These are phyloP conservation scores for Aspergillus luchuensis DNA, from an alignment of 2,329 filamentous ascomycete genomes.

Conservation along the genomic window DNA sequence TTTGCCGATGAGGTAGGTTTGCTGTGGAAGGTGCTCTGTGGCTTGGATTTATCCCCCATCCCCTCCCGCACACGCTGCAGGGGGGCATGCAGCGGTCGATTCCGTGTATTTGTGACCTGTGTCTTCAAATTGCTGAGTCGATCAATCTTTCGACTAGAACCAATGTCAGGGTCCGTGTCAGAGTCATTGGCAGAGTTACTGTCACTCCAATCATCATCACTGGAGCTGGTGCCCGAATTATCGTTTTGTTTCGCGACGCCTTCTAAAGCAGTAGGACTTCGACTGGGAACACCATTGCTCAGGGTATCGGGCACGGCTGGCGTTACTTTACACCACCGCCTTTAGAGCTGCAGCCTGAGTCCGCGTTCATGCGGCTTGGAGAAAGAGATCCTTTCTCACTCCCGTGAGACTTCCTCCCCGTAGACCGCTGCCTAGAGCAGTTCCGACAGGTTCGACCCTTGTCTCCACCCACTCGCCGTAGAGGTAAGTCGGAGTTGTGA, in stretches of 20 bases:
- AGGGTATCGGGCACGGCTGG: background rate
- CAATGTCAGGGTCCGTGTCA: background rate
- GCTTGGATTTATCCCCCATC: too few species aligned
- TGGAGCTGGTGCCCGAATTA: background rate
- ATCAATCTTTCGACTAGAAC: background rate
- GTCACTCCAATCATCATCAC: background rate
- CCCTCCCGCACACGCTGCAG: too few species aligned
- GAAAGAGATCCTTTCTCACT: background rate
- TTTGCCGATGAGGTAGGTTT: background rate
- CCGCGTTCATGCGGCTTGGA: background rate
- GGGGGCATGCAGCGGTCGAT: too few species aligned
- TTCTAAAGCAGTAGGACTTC: too few species aligned
- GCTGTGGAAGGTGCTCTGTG: background rate
- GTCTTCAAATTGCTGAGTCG: background rate
- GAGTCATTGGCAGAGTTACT: background rate
- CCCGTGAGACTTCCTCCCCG: background rate
- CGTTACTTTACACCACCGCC: background rate
- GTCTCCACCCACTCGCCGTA: background rate
- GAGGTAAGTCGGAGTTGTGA: slow-evolving; percentile 10
- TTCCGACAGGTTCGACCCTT: slow-evolving; percentile 5
- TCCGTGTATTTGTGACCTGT: too few species aligned
- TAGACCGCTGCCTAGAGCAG: background rate
- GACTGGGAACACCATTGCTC: background rate
- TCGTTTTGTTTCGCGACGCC: too few species aligned
- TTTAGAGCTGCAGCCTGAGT: background rate